Percentiles rank a stretch among this genome's conserved stretches.
phyloP scores from a whole-genome alignment of 352 stramenopile genomes.

The Aphanomyces invadans region DNA sequence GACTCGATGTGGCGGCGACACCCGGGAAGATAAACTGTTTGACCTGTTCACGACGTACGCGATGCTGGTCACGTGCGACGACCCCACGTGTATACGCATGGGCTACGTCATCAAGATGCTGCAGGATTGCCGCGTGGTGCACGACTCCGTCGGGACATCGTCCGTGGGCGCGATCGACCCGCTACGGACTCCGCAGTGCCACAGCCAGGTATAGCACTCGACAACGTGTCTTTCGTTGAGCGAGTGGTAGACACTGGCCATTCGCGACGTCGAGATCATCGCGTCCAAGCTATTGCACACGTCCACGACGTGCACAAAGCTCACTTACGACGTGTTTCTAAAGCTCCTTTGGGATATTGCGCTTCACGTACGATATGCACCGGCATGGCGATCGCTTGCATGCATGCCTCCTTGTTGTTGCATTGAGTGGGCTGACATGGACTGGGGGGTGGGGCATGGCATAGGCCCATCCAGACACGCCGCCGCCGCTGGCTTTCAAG shows the following conservation, averaged over 20 bases:
- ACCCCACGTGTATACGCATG: conserved; percentile 62
- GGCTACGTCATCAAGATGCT: conserved; percentile 62
- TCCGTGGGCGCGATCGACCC: neutral
- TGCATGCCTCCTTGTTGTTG: neutral
- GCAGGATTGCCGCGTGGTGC: conserved; percentile 46
- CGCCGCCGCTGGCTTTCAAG: conserved; percentile 11
- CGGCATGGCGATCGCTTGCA: neutral
- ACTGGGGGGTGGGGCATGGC: no score
- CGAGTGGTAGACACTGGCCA: conserved; percentile 63
- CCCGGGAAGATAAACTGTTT: conserved; percentile 53
- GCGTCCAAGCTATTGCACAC: conserved; percentile 48
- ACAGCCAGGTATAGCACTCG: conserved; percentile 30
- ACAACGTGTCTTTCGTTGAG: no score
- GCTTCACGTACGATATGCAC: conserved; percentile 53
- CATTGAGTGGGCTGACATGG: no score
- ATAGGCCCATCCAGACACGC: neutral
- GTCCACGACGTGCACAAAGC: conserved; percentile 59
- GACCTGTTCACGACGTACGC: conserved; percentile 71
- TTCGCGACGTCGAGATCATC: conserved; percentile 66
- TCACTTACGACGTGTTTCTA: conserved; percentile 64
- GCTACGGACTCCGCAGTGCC: neutral
- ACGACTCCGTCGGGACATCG: conserved; percentile 14
- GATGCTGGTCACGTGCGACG: conserved; percentile 64
- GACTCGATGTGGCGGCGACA: neutral
- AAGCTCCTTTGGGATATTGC: conserved; percentile 59